Conservation (phyloP, 2,329 filamentous ascomycete species). For the Fusarium kyushuense region DNA sequence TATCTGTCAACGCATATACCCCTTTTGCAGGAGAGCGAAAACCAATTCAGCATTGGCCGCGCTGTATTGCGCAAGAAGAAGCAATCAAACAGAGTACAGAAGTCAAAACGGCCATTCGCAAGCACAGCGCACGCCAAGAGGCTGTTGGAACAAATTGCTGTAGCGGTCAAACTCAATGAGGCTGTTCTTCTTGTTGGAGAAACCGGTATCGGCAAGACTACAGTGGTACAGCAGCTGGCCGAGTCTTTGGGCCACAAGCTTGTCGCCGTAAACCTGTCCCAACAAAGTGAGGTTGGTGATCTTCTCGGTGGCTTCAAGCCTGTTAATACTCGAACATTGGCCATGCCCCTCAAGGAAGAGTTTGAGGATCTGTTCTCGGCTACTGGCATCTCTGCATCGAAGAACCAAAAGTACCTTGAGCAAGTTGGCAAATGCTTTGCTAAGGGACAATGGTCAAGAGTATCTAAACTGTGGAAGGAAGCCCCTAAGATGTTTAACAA, state of each 20-base stretch:
- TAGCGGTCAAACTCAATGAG: slow-evolving; percentile 85
- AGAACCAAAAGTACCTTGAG: slow-evolving; percentile 88
- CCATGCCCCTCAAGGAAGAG: slow-evolving; percentile 90
- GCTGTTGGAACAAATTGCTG: slow-evolving; percentile 88
- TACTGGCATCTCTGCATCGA: slow-evolving; percentile 85
- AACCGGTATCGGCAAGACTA: slow-evolving; percentile 98
- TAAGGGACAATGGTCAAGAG: slow-evolving; percentile 87
- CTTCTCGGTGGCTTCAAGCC: slow-evolving; percentile 96
- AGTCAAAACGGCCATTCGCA: slow-evolving; percentile 79
- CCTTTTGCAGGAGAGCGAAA: slow-evolving; percentile 70
- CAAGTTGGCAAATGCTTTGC: slow-evolving; percentile 83
- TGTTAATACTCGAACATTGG: slow-evolving; percentile 87
- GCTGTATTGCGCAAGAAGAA: slow-evolving; percentile 71
- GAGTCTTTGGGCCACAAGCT: slow-evolving; percentile 86
- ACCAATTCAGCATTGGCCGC: slow-evolving; percentile 73
- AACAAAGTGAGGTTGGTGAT: slow-evolving; percentile 98
- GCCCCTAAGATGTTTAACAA: slow-evolving; percentile 88
- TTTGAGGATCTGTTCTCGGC: slow-evolving; percentile 90
- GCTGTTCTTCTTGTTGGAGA: slow-evolving; percentile 96
- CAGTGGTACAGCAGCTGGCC: slow-evolving; percentile 92
- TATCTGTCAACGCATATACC: slow-evolving; percentile 81
- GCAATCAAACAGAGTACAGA: slow-evolving; percentile 60
- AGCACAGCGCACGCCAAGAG: slow-evolving; percentile 87
- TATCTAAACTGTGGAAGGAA: slow-evolving; percentile 88
- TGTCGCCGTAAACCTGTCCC: slow-evolving; percentile 93